Conservation (phyloP, 768 basidiomycete genomes). For the Phaeolepiota aurea region DNA sequence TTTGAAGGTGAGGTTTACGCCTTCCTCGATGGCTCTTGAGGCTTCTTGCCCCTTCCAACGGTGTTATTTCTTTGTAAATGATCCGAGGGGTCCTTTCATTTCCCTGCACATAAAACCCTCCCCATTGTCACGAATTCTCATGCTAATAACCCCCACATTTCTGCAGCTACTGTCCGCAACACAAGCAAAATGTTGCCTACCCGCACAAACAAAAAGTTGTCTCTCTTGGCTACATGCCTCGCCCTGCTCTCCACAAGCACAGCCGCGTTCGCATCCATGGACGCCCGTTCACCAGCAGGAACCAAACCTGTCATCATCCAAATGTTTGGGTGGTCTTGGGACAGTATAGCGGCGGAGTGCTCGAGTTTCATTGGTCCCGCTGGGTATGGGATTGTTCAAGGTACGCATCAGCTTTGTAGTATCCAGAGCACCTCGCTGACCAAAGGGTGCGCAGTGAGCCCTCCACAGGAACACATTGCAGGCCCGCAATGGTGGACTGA, state of each 20-base stretch:
- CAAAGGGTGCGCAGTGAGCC: constrained; percentile 29
- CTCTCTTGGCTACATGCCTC: background rate
- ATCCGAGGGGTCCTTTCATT: background rate
- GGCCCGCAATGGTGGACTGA: constrained; percentile 71
- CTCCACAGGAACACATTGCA: constrained; percentile 48
- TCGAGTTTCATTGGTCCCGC: constrained; percentile 57
- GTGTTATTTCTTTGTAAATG: background rate
- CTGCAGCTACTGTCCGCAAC: background rate
- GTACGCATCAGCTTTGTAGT: constrained; percentile 25
- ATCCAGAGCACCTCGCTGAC: background rate
- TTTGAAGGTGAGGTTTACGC: background rate
- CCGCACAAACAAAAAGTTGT: background rate
- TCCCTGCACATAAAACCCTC: too few relatives aligned
- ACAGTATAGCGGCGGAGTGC: constrained; percentile 55
- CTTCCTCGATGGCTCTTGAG: background rate
- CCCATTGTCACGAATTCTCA: too few relatives aligned
- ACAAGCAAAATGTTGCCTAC: background rate
- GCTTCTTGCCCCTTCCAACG: too few relatives aligned
- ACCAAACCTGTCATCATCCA: constrained; percentile 50
- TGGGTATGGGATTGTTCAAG: constrained; percentile 68
- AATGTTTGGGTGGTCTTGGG: constrained; percentile 66
- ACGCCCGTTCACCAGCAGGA: constrained; percentile 15
- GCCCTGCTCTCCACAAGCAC: background rate
- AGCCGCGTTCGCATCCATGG: background rate
- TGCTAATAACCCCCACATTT: background rate